phyloP scores from a whole-genome alignment of 2,329 filamentous ascomycete genomes.

The Claviceps lovelessii region DNA sequence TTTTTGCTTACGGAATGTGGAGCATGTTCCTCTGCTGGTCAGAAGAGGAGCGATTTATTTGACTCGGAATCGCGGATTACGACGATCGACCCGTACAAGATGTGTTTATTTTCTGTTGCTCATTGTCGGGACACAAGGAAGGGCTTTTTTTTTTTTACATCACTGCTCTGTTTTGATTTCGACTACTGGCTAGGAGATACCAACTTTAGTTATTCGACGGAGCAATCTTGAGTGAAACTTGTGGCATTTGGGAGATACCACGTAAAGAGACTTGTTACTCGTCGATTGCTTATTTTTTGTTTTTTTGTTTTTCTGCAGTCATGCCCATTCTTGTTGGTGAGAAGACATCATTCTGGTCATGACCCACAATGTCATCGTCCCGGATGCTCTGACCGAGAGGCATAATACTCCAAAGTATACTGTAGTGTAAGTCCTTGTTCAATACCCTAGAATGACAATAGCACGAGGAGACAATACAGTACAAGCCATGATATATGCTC shows the following conservation, averaged over 20 bases:
- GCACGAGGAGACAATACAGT: too few species aligned
- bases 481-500: too few species aligned
- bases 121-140: background rate
- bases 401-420: too few species aligned
- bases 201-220: background rate
- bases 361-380: too few species aligned
- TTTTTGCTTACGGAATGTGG: background rate
- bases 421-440: too few species aligned
- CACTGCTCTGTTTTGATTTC: background rate
- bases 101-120: background rate
- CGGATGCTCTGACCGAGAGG: too few species aligned
- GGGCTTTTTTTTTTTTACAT: background rate
- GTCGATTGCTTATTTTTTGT: background rate
- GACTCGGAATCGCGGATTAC: background rate
- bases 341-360: too few species aligned
- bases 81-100: background rate
- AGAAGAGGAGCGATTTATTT: background rate
- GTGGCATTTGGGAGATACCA: background rate
- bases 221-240: background rate
- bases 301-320: background rate
- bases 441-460: too few species aligned
- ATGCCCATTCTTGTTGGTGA: background rate
- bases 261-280: background rate
- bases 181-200: slow-evolving; percentile 3
- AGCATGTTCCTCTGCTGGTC: background rate